Evolutionary conservation across 2,329 filamentous ascomycete species (phyloP).

Genomic region (Fusarium sororula): DNA sequence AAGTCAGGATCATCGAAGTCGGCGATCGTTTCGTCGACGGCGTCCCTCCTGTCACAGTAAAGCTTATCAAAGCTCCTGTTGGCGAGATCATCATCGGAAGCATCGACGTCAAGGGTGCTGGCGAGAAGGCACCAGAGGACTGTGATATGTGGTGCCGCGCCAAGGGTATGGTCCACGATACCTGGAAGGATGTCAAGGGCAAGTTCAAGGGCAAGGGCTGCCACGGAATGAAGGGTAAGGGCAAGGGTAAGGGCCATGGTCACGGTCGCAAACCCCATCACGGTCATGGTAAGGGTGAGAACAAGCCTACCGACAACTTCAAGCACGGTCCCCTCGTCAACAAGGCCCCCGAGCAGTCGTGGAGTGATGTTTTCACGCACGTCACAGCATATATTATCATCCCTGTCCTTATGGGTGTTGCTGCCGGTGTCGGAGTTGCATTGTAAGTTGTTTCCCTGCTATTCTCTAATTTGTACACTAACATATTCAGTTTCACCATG

Average conservation of each 20-base stretch:
- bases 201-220: slow-evolving; percentile 42
- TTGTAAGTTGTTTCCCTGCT: slow-evolving; percentile 55
- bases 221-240: slow-evolving; percentile 31
- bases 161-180: slow-evolving; percentile 47
- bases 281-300: slow-evolving; percentile 29
- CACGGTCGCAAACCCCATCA: slow-evolving; percentile 23
- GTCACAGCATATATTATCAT: slow-evolving; percentile 71
- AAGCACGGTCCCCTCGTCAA: slow-evolving; percentile 16
- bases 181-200: slow-evolving; percentile 41
- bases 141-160: slow-evolving; percentile 65
- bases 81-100: slow-evolving; percentile 65
- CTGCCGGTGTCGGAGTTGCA: slow-evolving; percentile 73
- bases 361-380: slow-evolving; percentile 61
- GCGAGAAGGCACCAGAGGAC: slow-evolving; percentile 8
- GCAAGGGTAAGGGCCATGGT: not conserved
- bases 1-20: slow-evolving; percentile 69
- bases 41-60: slow-evolving; percentile 66
- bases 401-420: slow-evolving; percentile 73
- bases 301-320: slow-evolving; percentile 36
- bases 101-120: slow-evolving; percentile 51
- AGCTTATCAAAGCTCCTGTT: slow-evolving; percentile 67
- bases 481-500: slow-evolving; percentile 66
- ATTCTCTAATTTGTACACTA: slow-evolving; percentile 31
- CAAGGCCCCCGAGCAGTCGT: slow-evolving; percentile 45
- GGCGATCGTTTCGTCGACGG: slow-evolving; percentile 63